A percentile compares a stretch with the other conserved stretches of the same genome.
Evolutionary conservation across 257 asterid genomes (phyloP).

Genomic region (Plectranthus barbatus): DNA sequence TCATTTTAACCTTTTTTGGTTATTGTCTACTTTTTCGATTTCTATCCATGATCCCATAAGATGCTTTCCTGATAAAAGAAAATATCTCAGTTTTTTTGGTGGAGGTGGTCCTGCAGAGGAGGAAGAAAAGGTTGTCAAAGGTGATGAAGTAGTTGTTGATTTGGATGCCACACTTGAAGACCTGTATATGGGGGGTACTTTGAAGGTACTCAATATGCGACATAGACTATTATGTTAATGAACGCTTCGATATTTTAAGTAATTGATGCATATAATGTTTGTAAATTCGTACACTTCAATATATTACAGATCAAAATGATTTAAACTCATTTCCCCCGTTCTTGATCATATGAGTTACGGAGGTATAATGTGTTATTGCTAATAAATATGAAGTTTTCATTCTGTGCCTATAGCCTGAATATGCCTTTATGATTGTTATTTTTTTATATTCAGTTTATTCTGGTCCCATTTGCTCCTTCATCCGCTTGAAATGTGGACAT

Average conservation of each 20-base stretch:
- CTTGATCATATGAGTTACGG: neutral
- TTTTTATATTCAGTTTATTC: neutral
- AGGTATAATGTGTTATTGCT: too few species aligned
- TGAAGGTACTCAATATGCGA: constrained; percentile 55
- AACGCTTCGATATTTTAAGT: neutral
- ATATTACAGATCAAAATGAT: neutral
- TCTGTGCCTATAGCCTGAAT: neutral
- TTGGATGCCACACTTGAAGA: constrained; percentile 94
- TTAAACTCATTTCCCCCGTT: neutral
- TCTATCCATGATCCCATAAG: neutral
- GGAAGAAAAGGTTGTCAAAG: constrained; percentile 85
- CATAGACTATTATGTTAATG: neutral
- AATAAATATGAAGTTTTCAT: too few species aligned
- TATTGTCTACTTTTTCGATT: too few species aligned
- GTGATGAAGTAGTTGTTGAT: constrained; percentile 88
- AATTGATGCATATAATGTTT: neutral
- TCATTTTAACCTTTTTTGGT: neutral
- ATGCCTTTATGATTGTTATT: neutral
- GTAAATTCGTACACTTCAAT: neutral
- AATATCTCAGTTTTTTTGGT: constrained; percentile 61
- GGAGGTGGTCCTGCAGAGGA: constrained; percentile 93
- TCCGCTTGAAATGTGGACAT: neutral
- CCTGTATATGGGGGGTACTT: constrained; percentile 84
- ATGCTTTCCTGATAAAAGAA: constrained; percentile 16
- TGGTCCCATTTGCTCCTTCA: neutral